Evolutionary conservation across 2,329 filamentous ascomycete genomes (phyloP), one percentile per base, ranked within the genome.

Genomic region (Beauveria bassiana): DNA sequence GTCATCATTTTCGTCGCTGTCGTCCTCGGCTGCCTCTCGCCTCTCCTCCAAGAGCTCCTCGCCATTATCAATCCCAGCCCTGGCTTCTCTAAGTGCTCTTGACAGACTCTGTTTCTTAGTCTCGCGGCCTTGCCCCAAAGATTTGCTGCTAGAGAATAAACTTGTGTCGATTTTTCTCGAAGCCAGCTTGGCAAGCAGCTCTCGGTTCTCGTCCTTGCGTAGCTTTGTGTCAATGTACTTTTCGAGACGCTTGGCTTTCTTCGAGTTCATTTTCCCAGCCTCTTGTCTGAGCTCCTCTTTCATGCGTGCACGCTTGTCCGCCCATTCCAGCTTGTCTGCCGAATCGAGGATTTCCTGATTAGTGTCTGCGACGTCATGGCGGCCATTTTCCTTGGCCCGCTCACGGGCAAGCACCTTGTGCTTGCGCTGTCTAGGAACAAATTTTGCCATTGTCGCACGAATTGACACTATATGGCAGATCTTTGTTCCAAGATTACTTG

Each of bases 171-270:
- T 84, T 70, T 89, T 92, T 60, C 85, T 82, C 64, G 85, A 81
- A 20, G 90, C 90, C 28, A 99, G 81, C 71, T 95, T 93, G 70
- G 90, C 89, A 68, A 98, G 81, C 34, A 99, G 78, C 61, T 86
- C 89, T 31, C 90, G 81, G 69, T 91, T 96, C 73, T 98, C 93
- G 71, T 99, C 95, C 73, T 96, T 97, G 73, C 87, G 90, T 51
- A 99, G 79, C 80, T 99, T 99, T 62, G 84, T 95, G 69, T 98
- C 93, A 66, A 88, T 86, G 70, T 87, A 88, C 69, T 88, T 88
- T 65, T 87, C 85, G 45, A 88, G 70, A 1, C 86, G 79, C 74
- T 88, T 87, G 6, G 85, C 82, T 71, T 88, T 88, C 70, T 88
- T 86, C 63, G 83, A 78, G 68, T 78, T 86, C 70, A 86, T 78